Evolutionary conservation across 192 early-diverging fungal genomes (phyloP).

Genomic region (Coemansia sp.): DNA sequence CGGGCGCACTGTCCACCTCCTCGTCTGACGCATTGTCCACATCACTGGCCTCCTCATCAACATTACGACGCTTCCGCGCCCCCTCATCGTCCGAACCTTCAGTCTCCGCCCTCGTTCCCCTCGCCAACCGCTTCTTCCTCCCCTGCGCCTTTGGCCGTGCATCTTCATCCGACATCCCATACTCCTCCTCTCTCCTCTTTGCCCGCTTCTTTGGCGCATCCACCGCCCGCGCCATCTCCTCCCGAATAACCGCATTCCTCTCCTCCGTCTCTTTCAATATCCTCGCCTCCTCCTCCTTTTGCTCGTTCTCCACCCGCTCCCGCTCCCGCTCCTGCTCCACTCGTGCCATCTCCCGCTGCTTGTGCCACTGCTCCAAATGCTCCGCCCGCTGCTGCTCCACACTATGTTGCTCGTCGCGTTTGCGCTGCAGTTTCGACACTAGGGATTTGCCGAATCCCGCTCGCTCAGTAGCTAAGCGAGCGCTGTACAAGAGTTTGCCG

Average conservation of each 20-base stretch:
- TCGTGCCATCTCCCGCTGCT: conserved; percentile 57
- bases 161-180: conserved; percentile 49
- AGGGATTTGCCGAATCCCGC: background rate
- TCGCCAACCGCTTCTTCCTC: background rate
- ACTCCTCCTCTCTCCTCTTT: conserved; percentile 4
- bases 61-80: background rate
- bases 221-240: conserved; percentile 38
- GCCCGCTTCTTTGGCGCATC: background rate
- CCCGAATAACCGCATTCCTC: conserved; percentile 49
- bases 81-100: background rate
- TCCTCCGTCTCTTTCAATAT: conserved; percentile 46
- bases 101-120: background rate
- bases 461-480: background rate
- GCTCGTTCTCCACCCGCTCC: conserved; percentile 24
- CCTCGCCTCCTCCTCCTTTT: conserved; percentile 17
- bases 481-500: background rate
- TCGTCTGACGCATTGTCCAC: background rate
- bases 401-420: background rate
- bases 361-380: conserved; percentile 55
- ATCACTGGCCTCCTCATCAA: background rate
- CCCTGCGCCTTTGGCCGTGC: conserved; percentile 47
- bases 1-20: background rate
- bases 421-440: background rate
- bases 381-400: conserved; percentile 59
- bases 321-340: conserved; percentile 36